Base-by-base conservation (phyloP, 352 stramenopile genomes). In the Phytophthora hybrid region DNA sequence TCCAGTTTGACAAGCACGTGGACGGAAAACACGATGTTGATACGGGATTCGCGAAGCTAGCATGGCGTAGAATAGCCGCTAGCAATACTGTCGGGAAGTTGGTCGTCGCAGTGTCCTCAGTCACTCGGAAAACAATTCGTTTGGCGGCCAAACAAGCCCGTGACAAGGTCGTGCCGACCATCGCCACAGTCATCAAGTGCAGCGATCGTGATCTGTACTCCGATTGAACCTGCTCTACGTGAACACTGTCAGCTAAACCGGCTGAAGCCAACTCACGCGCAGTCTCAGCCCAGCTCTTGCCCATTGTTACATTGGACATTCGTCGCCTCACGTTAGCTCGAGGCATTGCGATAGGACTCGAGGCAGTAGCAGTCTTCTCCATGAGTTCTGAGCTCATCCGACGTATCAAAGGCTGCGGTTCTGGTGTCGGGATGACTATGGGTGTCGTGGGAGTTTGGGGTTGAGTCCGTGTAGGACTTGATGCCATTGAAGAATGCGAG, bases 81-180 rank as follows among this genome's bases (percentile, higher is more conserved):
- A 93, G 39, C 6, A 92, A 16, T 6, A 74, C 31, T 0, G 83
- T 89, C 0, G 87, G 81, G 52, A 92, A 85, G 6, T 26, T 31
- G 0, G 51, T 59, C 7, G 68, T 54, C 21, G 19, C 55, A 7
- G 66, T 21, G 9, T 89, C 73, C 0, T 86, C 79, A 0, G 74
- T 77, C 13, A 91, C 37, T 1, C 84, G 84, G 26, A 66, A 84
- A 13, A 90, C 64, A 2, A 91, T 69, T 0, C 80, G 80, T 31
- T 81, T 90, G 11, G 73, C 76, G 16, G 73, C 56, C 8, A 82
- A 53, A 31, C 79, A 78, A 0, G 66, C 76, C 9, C 73, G 62
- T 3, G 66, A 71, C 13, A 89, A 60, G 0, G 68, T 78, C 23
- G 67, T 81, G 1, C 54, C 68, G 10, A 53, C 44, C 62, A 71